These are phyloP conservation scores for Aspergillus thermomutatus DNA, from an alignment of 2,329 filamentous ascomycete genomes.

Conservation along the genomic window DNA sequence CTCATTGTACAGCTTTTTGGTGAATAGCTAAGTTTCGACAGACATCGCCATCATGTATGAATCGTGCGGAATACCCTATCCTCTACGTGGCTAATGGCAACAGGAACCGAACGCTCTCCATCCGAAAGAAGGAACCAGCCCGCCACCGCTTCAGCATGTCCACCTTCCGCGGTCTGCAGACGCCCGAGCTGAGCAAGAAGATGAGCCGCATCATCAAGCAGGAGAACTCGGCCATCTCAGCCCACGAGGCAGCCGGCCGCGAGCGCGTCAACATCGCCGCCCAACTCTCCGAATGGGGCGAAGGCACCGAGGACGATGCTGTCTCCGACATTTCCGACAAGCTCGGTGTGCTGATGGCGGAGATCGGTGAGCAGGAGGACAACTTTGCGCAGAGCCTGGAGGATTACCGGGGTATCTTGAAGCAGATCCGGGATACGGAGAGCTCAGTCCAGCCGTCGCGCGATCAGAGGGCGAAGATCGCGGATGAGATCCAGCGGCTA, in stretches of 20 bases:
- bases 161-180: slow-evolving; percentile 77
- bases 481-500: slow-evolving; percentile 86
- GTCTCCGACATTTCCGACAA: slow-evolving; percentile 93
- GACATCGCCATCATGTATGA: background rate
- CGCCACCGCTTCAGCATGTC: slow-evolving; percentile 78
- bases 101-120: slow-evolving; percentile 44
- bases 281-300: slow-evolving; percentile 95
- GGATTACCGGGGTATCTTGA: slow-evolving; percentile 76
- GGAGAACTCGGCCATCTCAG: slow-evolving; percentile 81
- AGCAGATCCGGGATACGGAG: slow-evolving; percentile 93
- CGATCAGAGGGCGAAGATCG: slow-evolving; percentile 80
- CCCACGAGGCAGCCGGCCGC: slow-evolving; percentile 78
- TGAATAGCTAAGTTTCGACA: background rate
- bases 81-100: background rate
- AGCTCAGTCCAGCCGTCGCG: slow-evolving; percentile 89
- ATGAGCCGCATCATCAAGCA: slow-evolving; percentile 93
- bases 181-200: slow-evolving; percentile 84
- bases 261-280: slow-evolving; percentile 82
- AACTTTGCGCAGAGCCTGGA: slow-evolving; percentile 81
- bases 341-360: slow-evolving; percentile 84
- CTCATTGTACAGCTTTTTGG: background rate
- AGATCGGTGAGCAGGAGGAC: slow-evolving; percentile 93
- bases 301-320: slow-evolving; percentile 81
- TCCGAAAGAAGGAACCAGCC: slow-evolving; percentile 32
- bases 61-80: background rate